Base-by-base conservation (phyloP, 441 rosid genomes). In the Euphorbia schlechtendalii region DNA sequence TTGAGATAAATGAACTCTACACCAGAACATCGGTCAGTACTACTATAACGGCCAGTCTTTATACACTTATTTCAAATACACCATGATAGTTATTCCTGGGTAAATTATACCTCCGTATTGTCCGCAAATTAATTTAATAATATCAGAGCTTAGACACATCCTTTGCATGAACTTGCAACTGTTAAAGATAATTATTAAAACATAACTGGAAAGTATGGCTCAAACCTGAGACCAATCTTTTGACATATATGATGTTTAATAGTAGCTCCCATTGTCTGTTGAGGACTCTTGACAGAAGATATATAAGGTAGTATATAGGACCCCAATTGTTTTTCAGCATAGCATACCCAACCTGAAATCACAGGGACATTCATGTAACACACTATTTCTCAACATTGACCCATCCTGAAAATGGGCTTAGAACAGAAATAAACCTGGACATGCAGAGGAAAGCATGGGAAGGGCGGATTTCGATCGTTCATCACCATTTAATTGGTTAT, bases 261-360 rank as follows among this genome's bases (percentile, higher is more conserved):
- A 12, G 76, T 73, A 78, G 96, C 85, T 69, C 96, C 97, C 71
- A 90, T 85, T 66, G 88, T 76, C 77, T 90, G 96, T 70, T 89
- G 96, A 66, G 97, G 99, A 67, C 99, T 94, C 84, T 94, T 94
- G 38, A 94, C 99, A 40, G 89, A 82, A 36, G 97, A 90, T 28
- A 94, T 71, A 69, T 86, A 81, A 1, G 97, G 99, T 54, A 94
- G 81, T 77, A 94, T 76, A 76, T 76, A 87, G 4, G 96, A 87
- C 59, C 96, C 99, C 68, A 83, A 86, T 80, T 82, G 83, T 66
- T 94, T 94, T 71, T 94, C 99, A 66, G 96, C 99, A 76, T 90
- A 90, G 79, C 99, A 94, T 58, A 94, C 82, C 99, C 99, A 94
- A 76, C 97, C 96, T 94, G 84, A 38, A 64, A 78, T 68, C 34